Percentiles rank a stretch among this genome's conserved stretches.
These are phyloP conservation scores for Elaeis oleifera DNA, from an alignment of 202 grass and related monocot genomes.

Conservation along the genomic window DNA sequence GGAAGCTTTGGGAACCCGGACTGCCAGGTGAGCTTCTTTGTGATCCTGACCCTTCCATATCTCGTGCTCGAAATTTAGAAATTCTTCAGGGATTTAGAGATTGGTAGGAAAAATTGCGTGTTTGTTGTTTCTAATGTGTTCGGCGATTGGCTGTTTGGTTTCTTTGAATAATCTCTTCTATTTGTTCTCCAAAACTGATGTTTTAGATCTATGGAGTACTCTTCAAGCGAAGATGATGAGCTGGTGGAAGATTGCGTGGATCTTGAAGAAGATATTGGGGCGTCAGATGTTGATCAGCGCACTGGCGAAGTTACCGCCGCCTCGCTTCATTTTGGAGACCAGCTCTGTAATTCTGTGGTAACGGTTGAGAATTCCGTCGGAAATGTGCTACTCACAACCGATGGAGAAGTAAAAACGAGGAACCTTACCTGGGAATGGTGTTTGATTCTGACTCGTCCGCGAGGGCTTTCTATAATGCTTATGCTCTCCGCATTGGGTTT, in stretches of 20 bases:
- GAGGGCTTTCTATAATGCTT: conserved; percentile 60
- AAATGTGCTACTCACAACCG: conserved; percentile 23
- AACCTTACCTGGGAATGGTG: conserved; percentile 62
- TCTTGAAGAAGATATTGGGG: conserved; percentile 42
- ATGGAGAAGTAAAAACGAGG: conserved; percentile 34
- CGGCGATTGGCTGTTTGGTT: too few species aligned
- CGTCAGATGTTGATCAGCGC: conserved; percentile 28
- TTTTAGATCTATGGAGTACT: conserved; percentile 64
- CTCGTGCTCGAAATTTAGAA: too few species aligned
- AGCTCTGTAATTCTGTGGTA: conserved; percentile 9
- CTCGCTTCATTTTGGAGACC: conserved; percentile 20
- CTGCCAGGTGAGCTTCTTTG: too few species aligned
- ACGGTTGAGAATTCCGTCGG: conserved; percentile 21
- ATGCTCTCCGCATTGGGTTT: conserved; percentile 55
- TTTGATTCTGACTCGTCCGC: conserved; percentile 71
- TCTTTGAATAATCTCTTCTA: too few species aligned
- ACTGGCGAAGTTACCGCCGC: conserved; percentile 14
- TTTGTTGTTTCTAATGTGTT: too few species aligned
- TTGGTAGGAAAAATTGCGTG: too few species aligned
- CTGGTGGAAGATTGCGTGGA: conserved; percentile 54
- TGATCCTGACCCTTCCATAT: too few species aligned
- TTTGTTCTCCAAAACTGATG: not conserved
- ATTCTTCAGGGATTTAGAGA: too few species aligned
- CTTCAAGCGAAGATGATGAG: conserved; percentile 66
- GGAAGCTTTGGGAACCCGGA: too few species aligned